Evolutionary conservation across 805 yeast genomes (phyloP).

Genomic region (Myxozyma mucilagina): DNA sequence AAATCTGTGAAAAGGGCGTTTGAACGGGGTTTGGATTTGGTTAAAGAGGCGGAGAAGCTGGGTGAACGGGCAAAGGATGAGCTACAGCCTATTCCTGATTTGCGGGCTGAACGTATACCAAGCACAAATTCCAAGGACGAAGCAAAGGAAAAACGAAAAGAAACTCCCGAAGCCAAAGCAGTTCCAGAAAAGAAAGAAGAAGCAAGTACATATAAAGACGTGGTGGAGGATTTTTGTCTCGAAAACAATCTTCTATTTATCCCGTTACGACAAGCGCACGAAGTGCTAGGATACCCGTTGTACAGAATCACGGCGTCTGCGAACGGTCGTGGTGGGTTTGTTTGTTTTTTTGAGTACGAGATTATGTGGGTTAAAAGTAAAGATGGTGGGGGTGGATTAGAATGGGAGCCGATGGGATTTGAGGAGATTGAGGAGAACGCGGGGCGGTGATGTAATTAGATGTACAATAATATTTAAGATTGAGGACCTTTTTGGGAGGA

Average conservation of each 20-base stretch:
- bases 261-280: constrained; percentile 42
- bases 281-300: constrained; percentile 47
- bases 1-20: constrained; percentile 27
- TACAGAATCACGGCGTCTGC: constrained; percentile 45
- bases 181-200: constrained; percentile 30
- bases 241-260: constrained; percentile 49
- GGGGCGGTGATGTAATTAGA: not conserved
- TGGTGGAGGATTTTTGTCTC: constrained; percentile 62
- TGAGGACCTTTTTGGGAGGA: too few relatives aligned
- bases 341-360: constrained; percentile 61
- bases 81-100: constrained; percentile 15
- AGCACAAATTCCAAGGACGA: not conserved
- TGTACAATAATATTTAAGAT: too few relatives aligned
- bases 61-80: constrained; percentile 25
- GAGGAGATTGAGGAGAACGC: constrained; percentile 28
- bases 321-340: constrained; percentile 41
- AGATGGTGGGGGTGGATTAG: constrained; percentile 31
- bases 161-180: constrained; percentile 28
- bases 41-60: constrained; percentile 39
- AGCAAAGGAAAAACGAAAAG: not conserved
- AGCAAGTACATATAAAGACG: constrained; percentile 58
- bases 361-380: constrained; percentile 54
- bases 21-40: constrained; percentile 38
- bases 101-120: not conserved
- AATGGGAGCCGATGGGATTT: constrained; percentile 47